A percentile compares a stretch with the other conserved stretches of the same genome.
These are phyloP conservation scores for Silene noctiflora DNA, from an alignment of 179 eudicot species.

Conservation along the genomic window DNA sequence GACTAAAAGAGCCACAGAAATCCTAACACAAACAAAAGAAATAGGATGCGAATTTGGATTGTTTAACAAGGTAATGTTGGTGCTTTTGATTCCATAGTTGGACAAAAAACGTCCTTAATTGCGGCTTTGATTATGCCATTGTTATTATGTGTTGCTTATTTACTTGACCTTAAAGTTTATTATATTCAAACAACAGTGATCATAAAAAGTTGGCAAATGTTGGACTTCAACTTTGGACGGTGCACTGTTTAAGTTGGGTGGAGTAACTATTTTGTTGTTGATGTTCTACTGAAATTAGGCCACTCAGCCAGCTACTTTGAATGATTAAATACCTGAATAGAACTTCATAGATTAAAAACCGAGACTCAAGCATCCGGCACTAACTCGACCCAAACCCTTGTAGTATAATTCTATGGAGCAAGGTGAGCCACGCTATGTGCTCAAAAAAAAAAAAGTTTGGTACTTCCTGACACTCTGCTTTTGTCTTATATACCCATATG, in stretches of 20 bases:
- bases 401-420: too few relatives aligned
- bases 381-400: too few relatives aligned
- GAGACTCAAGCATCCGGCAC: too few relatives aligned
- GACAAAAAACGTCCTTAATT: constrained; percentile 18
- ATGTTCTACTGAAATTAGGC: too few relatives aligned
- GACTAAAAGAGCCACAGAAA: not conserved
- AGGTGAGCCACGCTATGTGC: too few relatives aligned
- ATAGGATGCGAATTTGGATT: not conserved
- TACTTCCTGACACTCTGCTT: too few relatives aligned
- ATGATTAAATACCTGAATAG: too few relatives aligned
- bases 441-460: too few relatives aligned
- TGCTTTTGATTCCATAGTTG: constrained; percentile 20
- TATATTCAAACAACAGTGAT: not conserved
- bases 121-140: constrained; percentile 15
- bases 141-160: not conserved
- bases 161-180: not conserved
- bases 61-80: constrained; percentile 22
- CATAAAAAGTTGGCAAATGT: not conserved
- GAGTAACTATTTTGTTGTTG: too few relatives aligned
- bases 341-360: too few relatives aligned
- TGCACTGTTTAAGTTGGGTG: not conserved
- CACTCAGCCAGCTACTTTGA: too few relatives aligned
- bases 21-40: not conserved
- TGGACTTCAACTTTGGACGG: constrained; percentile 7
- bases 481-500: too few relatives aligned